Evolutionary conservation across 2,329 filamentous ascomycete genomes (phyloP), one percentile per base, ranked within the genome.

Genomic region (Trichophyton simii): DNA sequence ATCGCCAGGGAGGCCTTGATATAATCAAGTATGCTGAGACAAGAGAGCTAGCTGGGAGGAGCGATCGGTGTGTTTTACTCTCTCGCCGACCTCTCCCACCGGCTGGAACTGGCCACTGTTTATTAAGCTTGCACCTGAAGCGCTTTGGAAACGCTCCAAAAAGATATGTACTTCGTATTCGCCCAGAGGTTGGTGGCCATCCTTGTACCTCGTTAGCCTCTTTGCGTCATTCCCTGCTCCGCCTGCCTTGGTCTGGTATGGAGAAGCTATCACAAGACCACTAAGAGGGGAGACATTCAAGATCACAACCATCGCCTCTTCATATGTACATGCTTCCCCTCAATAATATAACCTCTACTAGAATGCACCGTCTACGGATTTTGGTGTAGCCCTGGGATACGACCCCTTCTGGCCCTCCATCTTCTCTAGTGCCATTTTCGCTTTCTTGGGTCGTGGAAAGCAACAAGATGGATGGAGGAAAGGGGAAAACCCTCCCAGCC

Each of bases 201-300:
- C 52, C 52, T 36, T 36, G 52, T 55, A 55, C 28, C 31, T 55
- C 25, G 15, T 55, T 36, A 36, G 13, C 52, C 28, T 28, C 52
- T 13, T 55, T 55, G 52, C 52, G 52, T 55, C 52, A 55, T 55
- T 55, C 28, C 52, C n/a, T 55, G 25, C 52, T 55, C 52, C 25
- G 52, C 52, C 31, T 15, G 22, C 28, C 52, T 34, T 11, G 52
- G 52, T 55, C 52, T 28, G 41, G 15, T n/a, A 44, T 15, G 41
- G 41, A 34, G 15, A 28, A 36, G 52, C 52, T 55, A 55, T 55
- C 52, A 55, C 52, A 55, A 55, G 52, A 55, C 52, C 52, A 55
- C 52, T 28, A 34, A 36, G 52, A 34, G 52, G 52, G 52, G 52
- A 31, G 28, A 18, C 28, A n/a, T 34, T 55, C 52, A 36, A 38